These are phyloP conservation scores for Castanospermum australe DNA, from an alignment of 306 rosid genomes.

Conservation along the genomic window DNA sequence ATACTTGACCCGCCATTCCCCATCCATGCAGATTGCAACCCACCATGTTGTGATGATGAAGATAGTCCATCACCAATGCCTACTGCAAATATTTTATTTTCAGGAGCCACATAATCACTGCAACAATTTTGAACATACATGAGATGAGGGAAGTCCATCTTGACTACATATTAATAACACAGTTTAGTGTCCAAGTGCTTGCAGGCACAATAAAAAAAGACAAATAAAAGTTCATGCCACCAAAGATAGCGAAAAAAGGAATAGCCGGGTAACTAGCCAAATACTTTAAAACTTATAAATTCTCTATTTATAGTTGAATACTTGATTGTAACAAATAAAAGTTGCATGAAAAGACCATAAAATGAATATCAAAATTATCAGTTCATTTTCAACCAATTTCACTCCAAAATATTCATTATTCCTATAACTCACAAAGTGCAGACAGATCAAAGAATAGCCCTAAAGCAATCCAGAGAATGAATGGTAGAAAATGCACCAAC, in stretches of 20 bases:
- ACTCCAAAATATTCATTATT: not conserved
- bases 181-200: not conserved
- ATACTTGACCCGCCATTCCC: conserved; percentile 77
- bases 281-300: not conserved
- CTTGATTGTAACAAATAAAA: not conserved
- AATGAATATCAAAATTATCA: not conserved
- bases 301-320: not conserved
- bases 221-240: not conserved
- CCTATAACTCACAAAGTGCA: not conserved
- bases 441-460: not conserved
- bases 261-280: not conserved
- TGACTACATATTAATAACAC: not conserved
- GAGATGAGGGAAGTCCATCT: conserved; percentile 15
- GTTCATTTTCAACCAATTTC: not conserved
- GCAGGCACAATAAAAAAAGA: not conserved
- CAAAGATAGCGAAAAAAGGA: not conserved
- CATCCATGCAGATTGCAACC: conserved; percentile 71
- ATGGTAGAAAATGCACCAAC: not conserved
- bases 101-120: conserved; percentile 63
- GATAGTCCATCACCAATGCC: conserved; percentile 54
- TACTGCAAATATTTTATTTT: conserved; percentile 40
- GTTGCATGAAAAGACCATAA: not conserved
- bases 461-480: not conserved
- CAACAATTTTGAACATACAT: conserved; percentile 34
- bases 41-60: conserved; percentile 59